These are phyloP conservation scores for Mucor sp. DNA, from an alignment of 371 early-diverging fungal genomes.

Conservation along the genomic window DNA sequence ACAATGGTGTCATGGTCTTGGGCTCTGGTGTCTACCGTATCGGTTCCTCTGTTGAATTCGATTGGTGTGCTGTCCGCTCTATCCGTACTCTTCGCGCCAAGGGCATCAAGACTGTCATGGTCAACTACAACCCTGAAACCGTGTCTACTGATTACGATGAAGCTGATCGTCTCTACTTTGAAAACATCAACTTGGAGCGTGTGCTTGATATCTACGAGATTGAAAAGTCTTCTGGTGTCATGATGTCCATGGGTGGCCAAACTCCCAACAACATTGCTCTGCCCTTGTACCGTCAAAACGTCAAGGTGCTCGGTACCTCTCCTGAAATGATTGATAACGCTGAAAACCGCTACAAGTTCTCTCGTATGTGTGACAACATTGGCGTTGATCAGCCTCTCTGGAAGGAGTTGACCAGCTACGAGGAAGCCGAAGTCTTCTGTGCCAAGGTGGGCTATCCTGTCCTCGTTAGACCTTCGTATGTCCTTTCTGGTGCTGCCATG, in stretches of 20 bases:
- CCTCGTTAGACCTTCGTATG: conserved; percentile 94
- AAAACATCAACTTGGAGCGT: conserved; percentile 88
- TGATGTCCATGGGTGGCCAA: conserved; percentile 95
- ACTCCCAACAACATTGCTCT: conserved; percentile 96
- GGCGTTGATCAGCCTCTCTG: conserved; percentile 95
- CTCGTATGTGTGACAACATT: conserved; percentile 90
- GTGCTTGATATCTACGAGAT: conserved; percentile 93
- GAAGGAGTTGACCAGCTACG: conserved; percentile 87
- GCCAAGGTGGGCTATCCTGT: conserved; percentile 90
- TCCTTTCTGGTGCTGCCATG: conserved; percentile 96
- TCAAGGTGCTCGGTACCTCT: conserved; percentile 89
- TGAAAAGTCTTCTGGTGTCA: conserved; percentile 81
- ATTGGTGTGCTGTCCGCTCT: conserved; percentile 95
- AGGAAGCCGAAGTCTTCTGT: conserved; percentile 86
- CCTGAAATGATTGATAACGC: conserved; percentile 95
- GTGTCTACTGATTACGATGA: conserved; percentile 98
- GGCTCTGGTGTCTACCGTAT: conserved; percentile 98
- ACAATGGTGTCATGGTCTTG: conserved; percentile 91
- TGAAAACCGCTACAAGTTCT: conserved; percentile 95
- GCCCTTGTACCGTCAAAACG: conserved; percentile 79
- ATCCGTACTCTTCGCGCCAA: conserved; percentile 85
- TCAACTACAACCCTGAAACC: conserved; percentile 98
- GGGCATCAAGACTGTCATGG: conserved; percentile 90
- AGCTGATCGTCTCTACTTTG: conserved; percentile 94
- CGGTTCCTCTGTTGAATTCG: conserved; percentile 96